These are phyloP conservation scores for Lentinus polychrous DNA, from an alignment of 1,284 basidiomycete genomes.

Conservation along the genomic window DNA sequence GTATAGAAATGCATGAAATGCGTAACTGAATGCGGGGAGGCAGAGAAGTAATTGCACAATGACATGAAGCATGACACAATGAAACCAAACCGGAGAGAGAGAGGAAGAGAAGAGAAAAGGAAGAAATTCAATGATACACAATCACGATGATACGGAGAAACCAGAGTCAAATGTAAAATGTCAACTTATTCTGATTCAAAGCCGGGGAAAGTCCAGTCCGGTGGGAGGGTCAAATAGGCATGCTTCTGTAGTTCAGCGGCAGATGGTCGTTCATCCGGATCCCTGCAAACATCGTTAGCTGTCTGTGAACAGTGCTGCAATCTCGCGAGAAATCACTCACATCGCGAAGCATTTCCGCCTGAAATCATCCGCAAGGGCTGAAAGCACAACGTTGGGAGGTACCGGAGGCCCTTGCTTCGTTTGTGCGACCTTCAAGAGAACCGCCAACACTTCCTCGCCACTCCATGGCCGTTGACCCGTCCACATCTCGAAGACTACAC, in stretches of 20 bases:
- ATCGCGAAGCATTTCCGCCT: constrained; percentile 86
- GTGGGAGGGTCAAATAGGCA: constrained; percentile 73
- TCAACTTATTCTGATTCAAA: constrained; percentile 29
- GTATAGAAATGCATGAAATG: neutral
- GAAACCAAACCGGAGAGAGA: neutral
- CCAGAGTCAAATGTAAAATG: constrained; percentile 20
- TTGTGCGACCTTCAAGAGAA: constrained; percentile 91
- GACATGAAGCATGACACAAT: constrained; percentile 4
- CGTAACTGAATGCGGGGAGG: neutral
- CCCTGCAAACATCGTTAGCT: constrained; percentile 35
- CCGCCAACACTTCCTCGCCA: constrained; percentile 83
- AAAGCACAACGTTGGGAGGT: constrained; percentile 75
- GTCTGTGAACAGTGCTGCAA: neutral
- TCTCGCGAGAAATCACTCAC: constrained; percentile 36
- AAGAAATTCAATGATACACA: constrained; percentile 8
- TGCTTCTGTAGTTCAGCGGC: constrained; percentile 81
- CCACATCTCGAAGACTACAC: constrained; percentile 98
- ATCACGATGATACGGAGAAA: neutral
- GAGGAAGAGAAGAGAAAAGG: constrained; percentile 1
- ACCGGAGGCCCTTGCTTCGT: constrained; percentile 84
- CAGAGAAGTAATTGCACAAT: constrained; percentile 2
- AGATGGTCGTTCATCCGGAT: constrained; percentile 82
- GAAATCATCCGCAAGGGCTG: constrained; percentile 79
- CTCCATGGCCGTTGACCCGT: constrained; percentile 92
- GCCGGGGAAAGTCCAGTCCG: constrained; percentile 73